Conservation (phyloP, 805 yeast genomes). For the Danielia oregonensis region DNA sequence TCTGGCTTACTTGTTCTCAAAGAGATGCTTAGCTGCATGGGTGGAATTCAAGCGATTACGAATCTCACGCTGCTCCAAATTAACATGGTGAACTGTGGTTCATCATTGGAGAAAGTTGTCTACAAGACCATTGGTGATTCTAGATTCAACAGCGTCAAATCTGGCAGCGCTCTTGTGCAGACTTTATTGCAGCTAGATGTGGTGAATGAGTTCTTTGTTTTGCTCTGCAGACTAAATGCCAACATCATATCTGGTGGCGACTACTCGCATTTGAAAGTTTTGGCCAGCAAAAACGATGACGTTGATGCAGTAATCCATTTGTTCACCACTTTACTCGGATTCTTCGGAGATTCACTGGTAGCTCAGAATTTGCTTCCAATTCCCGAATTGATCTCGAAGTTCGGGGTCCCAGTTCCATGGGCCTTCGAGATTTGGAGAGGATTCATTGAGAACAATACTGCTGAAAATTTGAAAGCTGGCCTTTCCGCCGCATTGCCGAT, state of each 20-base stretch:
- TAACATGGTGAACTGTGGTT: constrained; percentile 60
- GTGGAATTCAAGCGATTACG: constrained; percentile 69
- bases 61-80: constrained; percentile 68
- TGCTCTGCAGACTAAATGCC: constrained; percentile 50
- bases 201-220: constrained; percentile 61
- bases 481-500: not conserved
- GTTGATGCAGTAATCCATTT: constrained; percentile 63
- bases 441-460: constrained; percentile 27
- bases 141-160: constrained; percentile 43
- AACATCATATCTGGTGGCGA: constrained; percentile 30
- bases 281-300: constrained; percentile 73
- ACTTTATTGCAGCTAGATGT: constrained; percentile 41
- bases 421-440: constrained; percentile 77
- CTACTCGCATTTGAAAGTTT: constrained; percentile 58
- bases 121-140: constrained; percentile 57
- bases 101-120: constrained; percentile 51
- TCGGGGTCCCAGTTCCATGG: constrained; percentile 54
- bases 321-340: constrained; percentile 54
- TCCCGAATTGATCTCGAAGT: constrained; percentile 37
- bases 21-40: constrained; percentile 67
- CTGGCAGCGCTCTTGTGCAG: constrained; percentile 50
- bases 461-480: constrained; percentile 6
- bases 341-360: constrained; percentile 38
- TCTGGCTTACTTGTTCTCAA: constrained; percentile 61
- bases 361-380: constrained; percentile 34